Base-by-base conservation (phyloP, 805 yeast genomes). In the Phaffomyces antillensis region DNA sequence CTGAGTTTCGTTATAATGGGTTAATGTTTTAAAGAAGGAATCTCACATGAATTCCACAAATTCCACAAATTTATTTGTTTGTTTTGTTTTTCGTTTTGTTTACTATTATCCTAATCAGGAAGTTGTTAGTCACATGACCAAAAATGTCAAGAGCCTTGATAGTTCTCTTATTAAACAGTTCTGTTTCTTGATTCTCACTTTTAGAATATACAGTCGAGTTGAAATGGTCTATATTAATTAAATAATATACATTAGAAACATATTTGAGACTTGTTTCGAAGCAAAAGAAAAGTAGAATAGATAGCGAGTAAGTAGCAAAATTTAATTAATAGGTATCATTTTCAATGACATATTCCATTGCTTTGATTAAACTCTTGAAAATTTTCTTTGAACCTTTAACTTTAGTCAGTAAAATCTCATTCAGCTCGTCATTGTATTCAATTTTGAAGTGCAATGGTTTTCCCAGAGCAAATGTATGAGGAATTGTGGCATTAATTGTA, bases 381-480 rank as follows among this genome's bases (percentile, higher is more conserved):
- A 72, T 70, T 47, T 65, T 72, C 39, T 64, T 65, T 15, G 73
- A 65, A 6, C 81, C 81, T 57, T 68, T 73, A 24, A 64, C 55
- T 54, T 68, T 70, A 26, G 61, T 61, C 40, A 76, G 55, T 46
- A 66, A 69, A 42, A 75, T 65, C 25, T 66, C 52, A 44, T 65
- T 62, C 10, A 59, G 56, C 39, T 67, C 63, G 43, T 66, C 71
- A 28, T 67, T 62, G 31, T 73, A 64, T 43, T 61, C 68, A 23
- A 76, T 71, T 52, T 66, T 67, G 51, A 76, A 76, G 50, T 64
- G 68, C 52, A 76, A 60, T 45, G 73, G 73, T 45, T 74, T 64
- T 12, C 76, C 75, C 39, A 63, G 56, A 3, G 76, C 70, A 52
- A 61, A 72, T 35, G 65, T 64, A 13, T 73, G 56, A n/a, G 80